Conservation (phyloP, 371 early-diverging fungal species). For the Rhizomucor miehei region DNA sequence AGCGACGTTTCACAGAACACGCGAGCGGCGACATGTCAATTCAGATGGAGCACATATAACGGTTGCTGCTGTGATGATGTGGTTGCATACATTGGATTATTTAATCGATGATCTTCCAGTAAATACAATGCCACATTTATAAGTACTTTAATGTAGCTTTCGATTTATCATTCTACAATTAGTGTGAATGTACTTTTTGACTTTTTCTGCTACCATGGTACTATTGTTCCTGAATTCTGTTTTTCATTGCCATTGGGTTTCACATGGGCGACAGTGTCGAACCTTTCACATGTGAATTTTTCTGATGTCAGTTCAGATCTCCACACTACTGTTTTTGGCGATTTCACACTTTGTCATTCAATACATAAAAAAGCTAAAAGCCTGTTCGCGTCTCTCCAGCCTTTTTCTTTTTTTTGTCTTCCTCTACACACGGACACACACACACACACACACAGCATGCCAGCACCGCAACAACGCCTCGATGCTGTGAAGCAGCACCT, state of each 20-base stretch:
- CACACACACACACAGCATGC: background rate
- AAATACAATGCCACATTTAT: no score
- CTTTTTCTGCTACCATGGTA: no score
- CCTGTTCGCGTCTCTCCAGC: background rate
- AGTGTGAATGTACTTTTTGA: no score
- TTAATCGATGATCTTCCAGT: no score
- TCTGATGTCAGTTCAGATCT: background rate
- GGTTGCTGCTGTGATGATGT: no score
- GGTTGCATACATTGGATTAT: no score
- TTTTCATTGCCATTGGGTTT: no score
- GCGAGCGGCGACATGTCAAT: no score
- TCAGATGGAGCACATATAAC: no score
- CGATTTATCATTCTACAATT: no score
- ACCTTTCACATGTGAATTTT: background rate
- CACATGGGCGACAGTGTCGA: background rate
- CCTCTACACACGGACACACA: slow-evolving; percentile 2
- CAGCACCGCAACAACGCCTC: slow-evolving; percentile 13
- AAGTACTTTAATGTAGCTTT: no score
- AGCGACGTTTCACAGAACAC: background rate
- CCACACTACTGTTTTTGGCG: background rate
- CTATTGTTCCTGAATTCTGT: no score
- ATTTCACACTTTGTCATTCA: background rate
- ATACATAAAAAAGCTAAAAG: background rate
- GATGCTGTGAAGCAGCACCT: slow-evolving; percentile 28
- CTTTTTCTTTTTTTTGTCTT: slow-evolving; percentile 1